A percentile compares a stretch with the other conserved stretches of the same genome.
Evolutionary conservation across 495 filamentous ascomycete genomes (phyloP).

Genomic region (Hyaloscypha hepaticicola): DNA sequence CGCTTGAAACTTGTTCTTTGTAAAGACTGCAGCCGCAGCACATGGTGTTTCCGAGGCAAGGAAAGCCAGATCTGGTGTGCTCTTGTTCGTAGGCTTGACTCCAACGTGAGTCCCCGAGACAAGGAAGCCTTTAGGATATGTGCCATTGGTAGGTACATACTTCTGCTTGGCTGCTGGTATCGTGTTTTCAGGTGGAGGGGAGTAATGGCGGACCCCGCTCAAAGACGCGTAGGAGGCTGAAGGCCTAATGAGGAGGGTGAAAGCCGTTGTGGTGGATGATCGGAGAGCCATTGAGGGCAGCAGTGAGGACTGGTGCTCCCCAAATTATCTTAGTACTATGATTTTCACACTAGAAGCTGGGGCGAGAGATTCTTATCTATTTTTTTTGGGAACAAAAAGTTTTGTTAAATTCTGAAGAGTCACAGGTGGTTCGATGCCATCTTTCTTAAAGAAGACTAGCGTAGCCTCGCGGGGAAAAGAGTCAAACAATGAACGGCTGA

Average conservation of each 20-base stretch:
- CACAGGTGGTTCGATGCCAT: neutral
- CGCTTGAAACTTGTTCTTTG: conserved; percentile 97
- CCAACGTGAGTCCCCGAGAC: conserved; percentile 88
- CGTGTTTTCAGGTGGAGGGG: conserved; percentile 57
- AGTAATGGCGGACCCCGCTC: conserved; percentile 44
- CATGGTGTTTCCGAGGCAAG: conserved; percentile 85
- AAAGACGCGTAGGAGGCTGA: conserved; percentile 10
- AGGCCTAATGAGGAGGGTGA: conserved; percentile 25
- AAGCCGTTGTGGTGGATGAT: conserved; percentile 12
- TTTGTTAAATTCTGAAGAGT: neutral
- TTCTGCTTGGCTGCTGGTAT: conserved; percentile 77
- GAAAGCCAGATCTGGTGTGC: conserved; percentile 84
- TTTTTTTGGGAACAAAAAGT: neutral
- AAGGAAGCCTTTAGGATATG: conserved; percentile 86
- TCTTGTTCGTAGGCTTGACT: conserved; percentile 88
- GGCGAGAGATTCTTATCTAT: neutral
- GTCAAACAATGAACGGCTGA: conserved; percentile 1
- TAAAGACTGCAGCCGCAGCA: conserved; percentile 93
- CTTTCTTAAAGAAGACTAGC: neutral
- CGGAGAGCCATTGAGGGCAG: conserved; percentile 27
- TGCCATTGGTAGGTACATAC: conserved; percentile 82
- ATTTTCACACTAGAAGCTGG: neutral
- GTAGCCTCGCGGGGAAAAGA: conserved; percentile 2
- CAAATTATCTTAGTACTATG: neutral
- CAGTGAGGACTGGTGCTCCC: conserved; percentile 5